Evolutionary conservation across 2,329 filamentous ascomycete species (phyloP).

Genomic region (Saccharata proteae): DNA sequence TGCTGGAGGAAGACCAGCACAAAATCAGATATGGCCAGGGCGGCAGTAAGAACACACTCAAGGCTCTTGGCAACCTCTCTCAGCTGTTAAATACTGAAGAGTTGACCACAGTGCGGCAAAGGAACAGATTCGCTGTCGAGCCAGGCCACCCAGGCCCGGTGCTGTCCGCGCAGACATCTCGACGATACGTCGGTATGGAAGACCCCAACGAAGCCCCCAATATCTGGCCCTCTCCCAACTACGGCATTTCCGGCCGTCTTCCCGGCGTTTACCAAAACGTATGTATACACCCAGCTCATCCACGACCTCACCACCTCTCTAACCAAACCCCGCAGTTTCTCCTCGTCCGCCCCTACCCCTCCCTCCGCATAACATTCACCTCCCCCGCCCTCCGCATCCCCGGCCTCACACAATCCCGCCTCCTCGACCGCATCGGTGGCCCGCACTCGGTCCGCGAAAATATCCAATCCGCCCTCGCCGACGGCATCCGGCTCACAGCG

Average conservation of each 20-base stretch:
- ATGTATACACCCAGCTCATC: conserved; percentile 14
- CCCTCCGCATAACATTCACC: conserved; percentile 35
- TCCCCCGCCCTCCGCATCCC: conserved; percentile 33
- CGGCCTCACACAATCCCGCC: conserved; percentile 31
- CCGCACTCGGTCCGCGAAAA: conserved; percentile 38
- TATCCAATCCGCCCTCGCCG: conserved; percentile 45
- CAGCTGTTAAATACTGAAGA: conserved; percentile 23
- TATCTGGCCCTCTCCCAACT: conserved; percentile 17
- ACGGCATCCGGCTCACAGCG: conserved; percentile 59
- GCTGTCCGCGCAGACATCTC: conserved; percentile 39
- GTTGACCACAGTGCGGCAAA: conserved; percentile 40
- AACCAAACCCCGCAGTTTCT: conserved; percentile 23
- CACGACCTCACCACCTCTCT: conserved; percentile 8
- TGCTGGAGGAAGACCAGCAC: conserved; percentile 23
- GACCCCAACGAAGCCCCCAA: conserved; percentile 15
- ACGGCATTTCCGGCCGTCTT: conserved; percentile 26
- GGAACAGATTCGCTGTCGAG: conserved; percentile 46
- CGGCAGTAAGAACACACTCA: conserved; percentile 13
- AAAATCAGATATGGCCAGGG: conserved; percentile 2
- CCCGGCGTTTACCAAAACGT: conserved; percentile 46
- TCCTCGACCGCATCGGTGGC: conserved; percentile 33
- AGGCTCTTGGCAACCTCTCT: conserved; percentile 15
- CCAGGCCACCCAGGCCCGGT: conserved; percentile 37
- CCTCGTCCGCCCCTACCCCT: conserved; percentile 33
- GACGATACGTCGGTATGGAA: conserved; percentile 23